Conservation (phyloP, 352 stramenopile genomes). For the Blastocystis sp. region DNA sequence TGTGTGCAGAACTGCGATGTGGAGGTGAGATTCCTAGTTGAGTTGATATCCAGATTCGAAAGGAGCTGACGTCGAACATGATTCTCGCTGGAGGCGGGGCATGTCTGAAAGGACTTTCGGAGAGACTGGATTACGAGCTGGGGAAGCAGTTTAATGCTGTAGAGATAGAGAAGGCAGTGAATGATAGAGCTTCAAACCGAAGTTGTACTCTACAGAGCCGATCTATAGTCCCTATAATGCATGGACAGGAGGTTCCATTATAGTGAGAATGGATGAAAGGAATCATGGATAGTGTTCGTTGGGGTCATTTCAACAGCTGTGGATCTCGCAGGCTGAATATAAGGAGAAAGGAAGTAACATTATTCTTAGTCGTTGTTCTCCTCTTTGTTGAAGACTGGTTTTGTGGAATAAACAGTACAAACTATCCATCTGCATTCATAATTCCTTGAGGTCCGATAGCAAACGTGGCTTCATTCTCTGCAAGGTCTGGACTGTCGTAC, state of each 20-base stretch:
- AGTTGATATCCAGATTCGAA: conserved; percentile 69
- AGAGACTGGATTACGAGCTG: conserved; percentile 84
- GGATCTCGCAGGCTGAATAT: conserved; percentile 93
- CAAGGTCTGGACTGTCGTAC: conserved; percentile 80
- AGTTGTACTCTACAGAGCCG: conserved; percentile 19
- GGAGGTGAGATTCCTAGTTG: not conserved
- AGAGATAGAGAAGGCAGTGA: not conserved
- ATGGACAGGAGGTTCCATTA: conserved; percentile 53
- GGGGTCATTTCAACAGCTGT: conserved; percentile 94
- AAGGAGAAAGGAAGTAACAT: conserved; percentile 89
- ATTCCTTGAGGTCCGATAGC: conserved; percentile 88
- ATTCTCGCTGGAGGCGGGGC: conserved; percentile 88
- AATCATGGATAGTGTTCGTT: conserved; percentile 69
- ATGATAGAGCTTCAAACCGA: conserved; percentile 41
- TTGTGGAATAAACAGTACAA: not conserved
- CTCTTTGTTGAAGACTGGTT: not conserved
- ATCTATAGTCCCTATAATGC: conserved; percentile 51
- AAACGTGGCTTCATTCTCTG: conserved; percentile 89
- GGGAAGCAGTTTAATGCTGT: conserved; percentile 61
- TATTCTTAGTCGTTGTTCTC: conserved; percentile 67
- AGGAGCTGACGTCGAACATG: conserved; percentile 89
- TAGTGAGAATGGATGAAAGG: not conserved
- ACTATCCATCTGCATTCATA: conserved; percentile 74
- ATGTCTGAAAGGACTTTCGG: conserved; percentile 85
- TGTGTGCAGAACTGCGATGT: conserved; percentile 51